Percentiles rank a stretch among this genome's conserved stretches.
Conservation (phyloP, 495 filamentous ascomycete genomes). For the Penicillium antarcticum region DNA sequence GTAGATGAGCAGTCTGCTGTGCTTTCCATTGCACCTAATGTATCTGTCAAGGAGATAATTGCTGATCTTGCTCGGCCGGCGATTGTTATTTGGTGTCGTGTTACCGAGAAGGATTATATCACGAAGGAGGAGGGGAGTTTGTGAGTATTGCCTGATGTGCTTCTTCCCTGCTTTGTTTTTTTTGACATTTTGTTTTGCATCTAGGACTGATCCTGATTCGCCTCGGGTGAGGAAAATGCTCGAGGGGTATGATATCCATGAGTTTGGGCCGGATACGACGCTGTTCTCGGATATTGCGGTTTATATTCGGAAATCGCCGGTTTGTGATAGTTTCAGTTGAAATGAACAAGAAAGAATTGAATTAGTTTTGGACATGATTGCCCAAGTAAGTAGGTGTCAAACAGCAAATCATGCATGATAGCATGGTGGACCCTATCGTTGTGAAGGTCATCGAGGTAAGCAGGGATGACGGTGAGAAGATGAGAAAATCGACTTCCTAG, state of each 20-base stretch:
- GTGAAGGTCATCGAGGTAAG: no score
- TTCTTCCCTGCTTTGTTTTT: background rate
- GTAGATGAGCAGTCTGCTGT: background rate
- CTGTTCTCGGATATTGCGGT: slow-evolving; percentile 8
- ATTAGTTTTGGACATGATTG: background rate
- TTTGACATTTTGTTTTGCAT: background rate
- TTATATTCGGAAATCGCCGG: slow-evolving; percentile 9
- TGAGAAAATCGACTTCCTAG: no score
- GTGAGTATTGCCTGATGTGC: background rate
- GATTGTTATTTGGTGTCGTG: background rate
- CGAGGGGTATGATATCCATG: slow-evolving; percentile 11
- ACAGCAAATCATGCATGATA: background rate
- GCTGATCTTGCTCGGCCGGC: background rate
- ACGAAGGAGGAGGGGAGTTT: background rate
- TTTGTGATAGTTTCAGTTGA: background rate
- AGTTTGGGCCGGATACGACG: slow-evolving; percentile 5
- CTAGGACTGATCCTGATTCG: slow-evolving; percentile 11
- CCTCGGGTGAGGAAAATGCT: slow-evolving; percentile 14
- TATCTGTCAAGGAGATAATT: background rate
- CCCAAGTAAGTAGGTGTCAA: background rate
- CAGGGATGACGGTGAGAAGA: no score
- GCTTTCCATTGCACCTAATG: background rate
- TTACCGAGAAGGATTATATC: background rate
- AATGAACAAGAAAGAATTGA: background rate
- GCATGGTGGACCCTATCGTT: no score